phyloP scores from a whole-genome alignment of 129 eudicot species.

The Lactuca sativa region DNA sequence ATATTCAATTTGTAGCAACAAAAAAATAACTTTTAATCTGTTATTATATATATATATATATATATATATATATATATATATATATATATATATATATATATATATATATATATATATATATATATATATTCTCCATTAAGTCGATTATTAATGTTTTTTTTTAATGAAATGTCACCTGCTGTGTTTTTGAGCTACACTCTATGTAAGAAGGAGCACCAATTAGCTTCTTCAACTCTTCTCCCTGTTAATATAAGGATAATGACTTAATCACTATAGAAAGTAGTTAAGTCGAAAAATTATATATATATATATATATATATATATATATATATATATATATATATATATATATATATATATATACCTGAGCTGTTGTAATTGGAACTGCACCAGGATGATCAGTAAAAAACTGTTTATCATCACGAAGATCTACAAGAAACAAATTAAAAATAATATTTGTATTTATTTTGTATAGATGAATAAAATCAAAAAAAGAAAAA shows the following conservation, averaged over 20 bases:
- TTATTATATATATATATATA: not conserved
- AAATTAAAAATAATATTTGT: not conserved
- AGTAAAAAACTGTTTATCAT: slow-evolving; percentile 76
- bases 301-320: slow-evolving; percentile 14
- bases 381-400: slow-evolving; percentile 99
- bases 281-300: too few relatives aligned
- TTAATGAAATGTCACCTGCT: slow-evolving; percentile 57
- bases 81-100: too few relatives aligned
- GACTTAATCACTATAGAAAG: too few relatives aligned
- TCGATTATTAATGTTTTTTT: too few relatives aligned
- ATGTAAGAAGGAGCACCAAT: slow-evolving; percentile 91
- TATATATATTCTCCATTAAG: too few relatives aligned
- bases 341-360: slow-evolving; percentile 6
- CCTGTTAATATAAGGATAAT: slow-evolving; percentile 34
- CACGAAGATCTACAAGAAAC: slow-evolving; percentile 65
- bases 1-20: not conserved
- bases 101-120: too few relatives aligned
- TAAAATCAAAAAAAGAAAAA: not conserved
- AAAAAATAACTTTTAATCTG: not conserved
- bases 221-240: slow-evolving; percentile 81
- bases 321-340: not conserved
- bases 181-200: slow-evolving; percentile 94
- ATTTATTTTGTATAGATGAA: not conserved
- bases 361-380: slow-evolving; percentile 74
- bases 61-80: too few relatives aligned